These are phyloP conservation scores for Oehlia diaphana DNA, from an alignment of 192 early-diverging fungal genomes.

Conservation along the genomic window DNA sequence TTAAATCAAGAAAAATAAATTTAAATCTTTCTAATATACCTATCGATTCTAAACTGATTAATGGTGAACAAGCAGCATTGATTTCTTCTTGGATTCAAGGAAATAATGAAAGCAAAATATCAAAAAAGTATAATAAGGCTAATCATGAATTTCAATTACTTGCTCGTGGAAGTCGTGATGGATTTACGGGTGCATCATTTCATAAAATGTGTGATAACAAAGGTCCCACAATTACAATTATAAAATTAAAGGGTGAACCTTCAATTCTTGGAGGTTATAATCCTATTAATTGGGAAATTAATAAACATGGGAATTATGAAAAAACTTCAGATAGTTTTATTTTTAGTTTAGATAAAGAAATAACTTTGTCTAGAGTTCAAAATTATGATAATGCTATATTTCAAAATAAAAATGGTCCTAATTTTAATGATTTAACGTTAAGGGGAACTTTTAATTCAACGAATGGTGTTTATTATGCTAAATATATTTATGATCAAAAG, in stretches of 20 bases:
- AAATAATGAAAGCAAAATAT: background rate
- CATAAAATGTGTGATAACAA: slow-evolving; percentile 27
- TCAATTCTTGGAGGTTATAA: background rate
- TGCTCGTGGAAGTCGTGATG: background rate
- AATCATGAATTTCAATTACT: background rate
- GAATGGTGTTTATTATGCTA: background rate
- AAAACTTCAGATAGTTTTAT: background rate
- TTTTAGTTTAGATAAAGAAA: background rate
- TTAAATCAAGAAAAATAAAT: too few relatives aligned
- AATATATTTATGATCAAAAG: background rate
- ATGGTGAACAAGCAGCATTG: background rate
- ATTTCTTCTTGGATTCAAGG: background rate
- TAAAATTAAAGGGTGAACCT: slow-evolving; percentile 12
- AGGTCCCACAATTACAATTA: slow-evolving; percentile 21
- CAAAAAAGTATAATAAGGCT: background rate
- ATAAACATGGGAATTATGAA: background rate
- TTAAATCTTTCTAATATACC: background rate
- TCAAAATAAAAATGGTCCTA: background rate
- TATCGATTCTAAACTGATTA: background rate
- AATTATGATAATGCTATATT: background rate
- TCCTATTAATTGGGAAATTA: background rate
- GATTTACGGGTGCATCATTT: background rate
- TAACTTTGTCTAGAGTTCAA: background rate
- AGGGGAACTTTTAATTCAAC: background rate
- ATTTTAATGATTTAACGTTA: background rate